Conservation (phyloP, 768 basidiomycete species). For the Hydnomerulius pinastri region DNA sequence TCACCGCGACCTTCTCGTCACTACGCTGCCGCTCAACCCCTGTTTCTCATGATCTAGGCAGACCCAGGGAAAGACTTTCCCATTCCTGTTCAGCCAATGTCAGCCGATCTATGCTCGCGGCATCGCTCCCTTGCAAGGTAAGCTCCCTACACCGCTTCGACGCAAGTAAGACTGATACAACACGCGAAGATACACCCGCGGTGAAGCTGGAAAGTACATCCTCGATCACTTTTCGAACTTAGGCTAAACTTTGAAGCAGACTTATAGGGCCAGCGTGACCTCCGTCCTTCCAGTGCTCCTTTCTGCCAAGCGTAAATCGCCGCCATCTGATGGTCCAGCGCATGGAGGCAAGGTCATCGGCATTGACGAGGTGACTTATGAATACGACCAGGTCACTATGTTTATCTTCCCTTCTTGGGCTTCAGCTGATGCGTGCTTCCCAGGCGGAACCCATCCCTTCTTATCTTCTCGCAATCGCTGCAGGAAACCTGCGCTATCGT, state of each 20-base stretch:
- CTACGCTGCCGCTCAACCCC: no score
- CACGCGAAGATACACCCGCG: slow-evolving; percentile 70
- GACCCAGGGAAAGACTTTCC: slow-evolving; percentile 82
- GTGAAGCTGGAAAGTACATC: slow-evolving; percentile 72
- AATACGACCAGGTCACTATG: slow-evolving; percentile 70
- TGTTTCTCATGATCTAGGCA: slow-evolving; percentile 46
- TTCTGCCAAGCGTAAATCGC: slow-evolving; percentile 80
- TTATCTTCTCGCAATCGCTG: slow-evolving; percentile 91
- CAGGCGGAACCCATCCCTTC: slow-evolving; percentile 86
- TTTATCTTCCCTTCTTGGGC: background rate
- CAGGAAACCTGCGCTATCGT: slow-evolving; percentile 78
- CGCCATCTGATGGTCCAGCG: slow-evolving; percentile 65
- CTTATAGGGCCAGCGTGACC: slow-evolving; percentile 78
- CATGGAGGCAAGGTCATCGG: slow-evolving; percentile 78
- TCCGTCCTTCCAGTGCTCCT: slow-evolving; percentile 86
- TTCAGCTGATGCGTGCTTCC: background rate
- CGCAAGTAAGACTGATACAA: background rate
- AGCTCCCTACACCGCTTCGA: background rate
- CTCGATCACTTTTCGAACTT: background rate
- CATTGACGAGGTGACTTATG: slow-evolving; percentile 71
- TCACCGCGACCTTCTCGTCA: no score
- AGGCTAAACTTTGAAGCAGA: slow-evolving; percentile 40
- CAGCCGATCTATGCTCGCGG: slow-evolving; percentile 90
- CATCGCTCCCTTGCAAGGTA: slow-evolving; percentile 78
- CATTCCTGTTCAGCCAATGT: slow-evolving; percentile 90